Percentiles rank a stretch among this genome's conserved stretches.
phyloP scores from a whole-genome alignment of 2,329 filamentous ascomycete genomes.

The Aspergillus brunneoviolaceus region DNA sequence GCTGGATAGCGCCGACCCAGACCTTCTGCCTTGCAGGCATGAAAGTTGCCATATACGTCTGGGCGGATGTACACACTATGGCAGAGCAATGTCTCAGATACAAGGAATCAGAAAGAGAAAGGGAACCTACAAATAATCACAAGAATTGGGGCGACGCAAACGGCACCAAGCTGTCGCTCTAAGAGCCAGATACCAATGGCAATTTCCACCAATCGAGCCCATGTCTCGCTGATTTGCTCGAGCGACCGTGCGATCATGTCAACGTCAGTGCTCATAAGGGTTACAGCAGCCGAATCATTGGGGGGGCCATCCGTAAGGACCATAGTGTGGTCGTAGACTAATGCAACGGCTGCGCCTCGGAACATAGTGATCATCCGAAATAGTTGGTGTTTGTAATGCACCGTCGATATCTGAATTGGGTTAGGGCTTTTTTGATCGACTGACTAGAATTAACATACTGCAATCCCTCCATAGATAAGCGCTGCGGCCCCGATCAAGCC shows the following conservation, averaged over 20 bases:
- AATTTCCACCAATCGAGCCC: slow-evolving; percentile 8
- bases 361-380: slow-evolving; percentile 2
- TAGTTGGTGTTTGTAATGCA: slow-evolving; percentile 12
- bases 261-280: slow-evolving; percentile 8
- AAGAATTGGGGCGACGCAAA: slow-evolving; percentile 1
- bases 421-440: not conserved
- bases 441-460: slow-evolving; percentile 21
- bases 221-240: not conserved
- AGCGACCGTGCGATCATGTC: slow-evolving; percentile 5
- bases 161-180: slow-evolving; percentile 4
- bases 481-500: slow-evolving; percentile 40
- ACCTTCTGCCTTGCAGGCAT: slow-evolving; percentile 2
- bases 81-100: not conserved
- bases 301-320: not conserved
- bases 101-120: not conserved
- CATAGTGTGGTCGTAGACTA: slow-evolving; percentile 5
- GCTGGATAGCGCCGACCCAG: not conserved
- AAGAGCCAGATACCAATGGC: slow-evolving; percentile 6
- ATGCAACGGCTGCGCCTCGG: not conserved
- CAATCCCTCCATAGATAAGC: slow-evolving; percentile 41
- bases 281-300: slow-evolving; percentile 2
- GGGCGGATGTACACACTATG: slow-evolving; percentile 1
- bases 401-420: slow-evolving; percentile 18
- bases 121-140: slow-evolving; percentile 1
- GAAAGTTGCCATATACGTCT: slow-evolving; percentile 5